Conservation (phyloP, 768 basidiomycete genomes). For the Dentipellis sp. region DNA sequence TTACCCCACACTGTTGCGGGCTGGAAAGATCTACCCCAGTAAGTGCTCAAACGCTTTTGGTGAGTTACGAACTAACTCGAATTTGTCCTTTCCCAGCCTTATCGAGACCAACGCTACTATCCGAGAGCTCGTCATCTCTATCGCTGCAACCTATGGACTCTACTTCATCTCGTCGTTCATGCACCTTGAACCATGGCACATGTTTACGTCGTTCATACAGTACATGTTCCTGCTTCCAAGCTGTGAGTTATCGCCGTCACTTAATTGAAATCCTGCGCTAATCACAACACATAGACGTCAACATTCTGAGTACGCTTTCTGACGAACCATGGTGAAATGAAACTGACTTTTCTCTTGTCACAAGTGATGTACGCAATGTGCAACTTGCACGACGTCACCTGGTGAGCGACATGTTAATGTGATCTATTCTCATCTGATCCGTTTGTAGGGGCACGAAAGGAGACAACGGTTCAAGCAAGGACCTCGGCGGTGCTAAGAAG, state of each 20-base stretch:
- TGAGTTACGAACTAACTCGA: not conserved
- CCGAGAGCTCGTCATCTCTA: conserved; percentile 76
- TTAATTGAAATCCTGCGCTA: not conserved
- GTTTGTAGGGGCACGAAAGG: conserved; percentile 75
- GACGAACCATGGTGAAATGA: not conserved
- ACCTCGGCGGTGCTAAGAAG: conserved; percentile 87
- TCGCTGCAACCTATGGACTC: conserved; percentile 70
- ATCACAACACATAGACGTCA: conserved; percentile 42
- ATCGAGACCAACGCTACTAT: conserved; percentile 59
- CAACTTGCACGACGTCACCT: conserved; percentile 82
- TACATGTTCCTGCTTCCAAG: conserved; percentile 87
- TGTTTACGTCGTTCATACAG: conserved; percentile 87
- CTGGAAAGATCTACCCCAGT: conserved; percentile 71
- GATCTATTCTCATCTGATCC: not conserved
- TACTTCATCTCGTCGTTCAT: conserved; percentile 84
- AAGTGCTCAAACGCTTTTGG: conserved; percentile 16
- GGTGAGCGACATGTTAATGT: conserved; percentile 23
- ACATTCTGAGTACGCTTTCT: conserved; percentile 57
- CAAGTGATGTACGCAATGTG: conserved; percentile 92
- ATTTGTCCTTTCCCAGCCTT: conserved; percentile 30
- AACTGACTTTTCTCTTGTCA: conserved; percentile 4
- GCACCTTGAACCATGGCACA: conserved; percentile 94
- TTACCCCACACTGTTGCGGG: conserved; percentile 66
- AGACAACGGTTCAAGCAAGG: conserved; percentile 81
- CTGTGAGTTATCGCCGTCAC: conserved; percentile 26